Conservation (phyloP, 1,284 basidiomycete genomes). For the Sporisorium scitamineum region DNA sequence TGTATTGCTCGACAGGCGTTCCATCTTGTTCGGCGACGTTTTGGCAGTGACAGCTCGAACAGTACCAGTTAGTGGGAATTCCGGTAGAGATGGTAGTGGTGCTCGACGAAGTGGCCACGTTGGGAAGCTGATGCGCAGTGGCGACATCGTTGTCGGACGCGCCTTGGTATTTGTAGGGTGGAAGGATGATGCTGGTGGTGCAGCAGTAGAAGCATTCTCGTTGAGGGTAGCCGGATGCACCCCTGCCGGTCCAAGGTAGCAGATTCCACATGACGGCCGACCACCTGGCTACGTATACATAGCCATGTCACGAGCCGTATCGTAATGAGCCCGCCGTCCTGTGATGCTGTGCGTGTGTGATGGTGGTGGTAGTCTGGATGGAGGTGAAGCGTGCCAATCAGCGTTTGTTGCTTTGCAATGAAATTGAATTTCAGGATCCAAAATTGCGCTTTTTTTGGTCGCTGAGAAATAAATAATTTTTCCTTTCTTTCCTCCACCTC, state of each 20-base stretch:
- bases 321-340: too few species aligned
- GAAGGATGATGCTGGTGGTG: slow-evolving; percentile 51
- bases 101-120: slow-evolving; percentile 22
- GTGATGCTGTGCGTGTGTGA: not conserved
- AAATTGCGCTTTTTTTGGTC: not conserved
- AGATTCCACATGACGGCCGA: slow-evolving; percentile 21
- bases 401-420: slow-evolving; percentile 12
- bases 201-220: slow-evolving; percentile 59
- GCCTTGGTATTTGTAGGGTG: slow-evolving; percentile 38
- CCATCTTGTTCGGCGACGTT: slow-evolving; percentile 50
- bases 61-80: slow-evolving; percentile 58
- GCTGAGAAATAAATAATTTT: slow-evolving; percentile 2
- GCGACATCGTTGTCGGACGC: not conserved
- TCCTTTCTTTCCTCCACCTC: slow-evolving; percentile 18
- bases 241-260: slow-evolving; percentile 22
- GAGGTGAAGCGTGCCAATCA: slow-evolving; percentile 7
- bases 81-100: slow-evolving; percentile 47
- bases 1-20: slow-evolving; percentile 43
- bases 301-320: not conserved
- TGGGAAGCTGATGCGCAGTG: not conserved
- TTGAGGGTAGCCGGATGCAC: slow-evolving; percentile 40
- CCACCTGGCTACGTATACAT: not conserved
- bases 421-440: slow-evolving; percentile 6
- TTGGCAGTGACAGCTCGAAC: slow-evolving; percentile 56
- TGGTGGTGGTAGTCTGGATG: not conserved